A percentile compares a stretch with the other conserved stretches of the same genome.
Evolutionary conservation across 2,329 filamentous ascomycete genomes (phyloP).

Genomic region (Fusarium sp.): DNA sequence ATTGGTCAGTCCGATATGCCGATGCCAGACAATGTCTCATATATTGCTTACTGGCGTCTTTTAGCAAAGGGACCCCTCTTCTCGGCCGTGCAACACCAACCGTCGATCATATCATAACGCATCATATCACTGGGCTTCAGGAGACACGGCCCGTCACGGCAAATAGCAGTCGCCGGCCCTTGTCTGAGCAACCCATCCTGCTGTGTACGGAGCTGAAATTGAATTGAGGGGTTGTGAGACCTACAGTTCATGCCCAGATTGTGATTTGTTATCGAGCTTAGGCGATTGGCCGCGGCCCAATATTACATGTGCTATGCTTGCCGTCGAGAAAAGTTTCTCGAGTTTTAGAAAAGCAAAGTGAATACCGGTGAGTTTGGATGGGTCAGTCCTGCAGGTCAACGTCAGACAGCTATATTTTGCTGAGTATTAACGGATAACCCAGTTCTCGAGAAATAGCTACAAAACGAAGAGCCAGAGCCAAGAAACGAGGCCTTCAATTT

Average conservation of each 20-base stretch:
- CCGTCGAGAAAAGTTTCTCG: not conserved
- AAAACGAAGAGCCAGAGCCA: not conserved
- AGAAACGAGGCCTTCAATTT: not conserved
- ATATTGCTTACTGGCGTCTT: slow-evolving; percentile 26
- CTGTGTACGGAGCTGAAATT: not conserved
- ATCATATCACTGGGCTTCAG: not conserved
- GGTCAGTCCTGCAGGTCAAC: not conserved
- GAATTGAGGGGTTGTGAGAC: slow-evolving; percentile 33
- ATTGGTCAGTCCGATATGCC: slow-evolving; percentile 25
- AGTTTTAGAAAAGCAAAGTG: slow-evolving; percentile 1
- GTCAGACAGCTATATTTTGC: not conserved
- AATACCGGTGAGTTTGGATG: not conserved
- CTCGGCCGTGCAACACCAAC: not conserved
- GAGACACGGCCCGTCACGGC: not conserved
- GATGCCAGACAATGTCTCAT: slow-evolving; percentile 13
- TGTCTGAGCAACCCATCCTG: not conserved
- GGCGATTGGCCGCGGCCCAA: not conserved
- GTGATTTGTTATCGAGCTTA: slow-evolving; percentile 5
- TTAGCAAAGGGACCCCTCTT: not conserved
- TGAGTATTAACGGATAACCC: not conserved
- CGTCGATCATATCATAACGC: slow-evolving; percentile 3
- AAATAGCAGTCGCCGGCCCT: slow-evolving; percentile 2
- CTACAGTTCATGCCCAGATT: not conserved
- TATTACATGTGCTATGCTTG: not conserved
- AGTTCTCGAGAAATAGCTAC: not conserved